A percentile compares a stretch with the other conserved stretches of the same genome.
These are phyloP conservation scores for Apiospora sp. DNA, from an alignment of 2,329 filamentous ascomycete species.

Conservation along the genomic window DNA sequence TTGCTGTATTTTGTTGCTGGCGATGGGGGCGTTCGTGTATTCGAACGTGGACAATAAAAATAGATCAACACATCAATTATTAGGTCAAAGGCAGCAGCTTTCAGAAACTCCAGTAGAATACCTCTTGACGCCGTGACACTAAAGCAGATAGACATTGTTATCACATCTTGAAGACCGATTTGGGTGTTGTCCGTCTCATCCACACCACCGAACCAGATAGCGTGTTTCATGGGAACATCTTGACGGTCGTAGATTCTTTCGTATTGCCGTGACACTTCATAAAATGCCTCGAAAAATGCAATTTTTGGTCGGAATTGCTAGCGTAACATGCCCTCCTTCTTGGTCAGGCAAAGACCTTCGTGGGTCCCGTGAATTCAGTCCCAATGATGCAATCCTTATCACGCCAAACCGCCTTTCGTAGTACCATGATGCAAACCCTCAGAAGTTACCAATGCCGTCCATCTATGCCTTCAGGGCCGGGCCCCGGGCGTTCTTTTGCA, in stretches of 20 bases:
- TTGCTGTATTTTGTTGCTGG: conserved; percentile 81
- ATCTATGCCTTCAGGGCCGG: conserved; percentile 60
- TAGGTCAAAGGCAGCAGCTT: background rate
- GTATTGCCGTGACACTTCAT: conserved; percentile 19
- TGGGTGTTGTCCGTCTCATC: conserved; percentile 14
- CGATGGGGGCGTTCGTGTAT: conserved; percentile 83
- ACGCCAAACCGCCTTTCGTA: conserved; percentile 34
- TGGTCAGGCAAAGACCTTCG: conserved; percentile 36
- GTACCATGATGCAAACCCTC: conserved; percentile 45
- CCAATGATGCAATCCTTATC: conserved; percentile 37
- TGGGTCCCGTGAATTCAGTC: conserved; percentile 44
- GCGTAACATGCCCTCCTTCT: conserved; percentile 38
- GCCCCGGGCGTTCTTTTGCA: conserved; percentile 76
- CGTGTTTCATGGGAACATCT: conserved; percentile 16
- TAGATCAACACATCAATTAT: conserved; percentile 38
- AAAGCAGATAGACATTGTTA: conserved; percentile 15
- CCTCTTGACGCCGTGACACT: conserved; percentile 30
- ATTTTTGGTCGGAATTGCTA: conserved; percentile 40
- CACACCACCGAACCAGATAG: conserved; percentile 9
- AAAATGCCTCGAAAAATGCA: conserved; percentile 28
- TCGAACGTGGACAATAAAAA: conserved; percentile 78
- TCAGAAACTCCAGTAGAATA: conserved; percentile 25
- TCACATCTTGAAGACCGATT: conserved; percentile 14
- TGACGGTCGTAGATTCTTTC: conserved; percentile 22
- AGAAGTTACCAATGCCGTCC: conserved; percentile 42